These are phyloP conservation scores for Gigaspora rosea DNA, from an alignment of 192 early-diverging fungal species.

Conservation along the genomic window DNA sequence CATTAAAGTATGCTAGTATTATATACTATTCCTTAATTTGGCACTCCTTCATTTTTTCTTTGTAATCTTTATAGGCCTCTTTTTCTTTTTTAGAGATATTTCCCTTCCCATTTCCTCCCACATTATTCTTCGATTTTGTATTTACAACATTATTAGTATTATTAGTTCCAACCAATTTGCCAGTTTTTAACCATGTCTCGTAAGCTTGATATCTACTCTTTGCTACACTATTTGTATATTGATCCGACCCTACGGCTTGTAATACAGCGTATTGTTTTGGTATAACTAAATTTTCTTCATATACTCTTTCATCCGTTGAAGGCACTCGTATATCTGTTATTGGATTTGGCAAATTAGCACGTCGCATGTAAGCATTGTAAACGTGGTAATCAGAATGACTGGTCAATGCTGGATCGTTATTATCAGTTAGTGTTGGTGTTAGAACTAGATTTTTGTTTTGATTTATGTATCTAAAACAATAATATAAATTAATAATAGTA, in stretches of 20 bases:
- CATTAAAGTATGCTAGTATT: too few relatives aligned
- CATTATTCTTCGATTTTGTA: too few relatives aligned
- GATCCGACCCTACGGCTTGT: slow-evolving; percentile 29
- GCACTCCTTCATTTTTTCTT: too few relatives aligned
- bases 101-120: too few relatives aligned
- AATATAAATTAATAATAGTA: neutral
- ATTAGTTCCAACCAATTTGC: slow-evolving; percentile 13
- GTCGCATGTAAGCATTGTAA: slow-evolving; percentile 40
- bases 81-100: too few relatives aligned
- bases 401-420: slow-evolving; percentile 29
- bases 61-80: too few relatives aligned
- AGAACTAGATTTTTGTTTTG: slow-evolving; percentile 45
- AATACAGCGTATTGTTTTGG: slow-evolving; percentile 40
- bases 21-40: too few relatives aligned
- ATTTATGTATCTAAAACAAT: slow-evolving; percentile 40
- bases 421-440: slow-evolving; percentile 32
- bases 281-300: slow-evolving; percentile 38
- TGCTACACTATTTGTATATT: slow-evolving; percentile 6
- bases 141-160: neutral
- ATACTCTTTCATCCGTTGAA: slow-evolving; percentile 43
- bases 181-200: slow-evolving; percentile 31
- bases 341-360: slow-evolving; percentile 35
- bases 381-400: slow-evolving; percentile 44
- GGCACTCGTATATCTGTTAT: slow-evolving; percentile 36
- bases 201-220: slow-evolving; percentile 33